phyloP scores from a whole-genome alignment of 495 filamentous ascomycete species.

The Penicillium pulvis region DNA sequence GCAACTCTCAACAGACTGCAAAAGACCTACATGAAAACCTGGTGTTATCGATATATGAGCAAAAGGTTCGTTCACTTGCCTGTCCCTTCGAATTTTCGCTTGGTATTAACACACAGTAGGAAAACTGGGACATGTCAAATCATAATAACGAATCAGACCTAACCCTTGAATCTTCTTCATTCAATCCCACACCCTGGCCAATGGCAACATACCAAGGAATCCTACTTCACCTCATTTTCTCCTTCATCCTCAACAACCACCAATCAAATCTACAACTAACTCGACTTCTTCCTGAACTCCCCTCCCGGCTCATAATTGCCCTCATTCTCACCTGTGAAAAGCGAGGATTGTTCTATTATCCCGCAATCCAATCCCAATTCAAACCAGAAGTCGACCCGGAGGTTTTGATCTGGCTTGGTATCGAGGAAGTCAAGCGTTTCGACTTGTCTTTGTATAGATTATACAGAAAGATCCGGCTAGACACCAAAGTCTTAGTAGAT shows the following conservation, averaged over 20 bases:
- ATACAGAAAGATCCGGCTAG: conserved; percentile 3
- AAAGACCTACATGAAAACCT: conserved; percentile 4
- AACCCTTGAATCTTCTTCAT: background rate
- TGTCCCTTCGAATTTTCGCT: background rate
- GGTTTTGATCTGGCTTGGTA: conserved; percentile 12
- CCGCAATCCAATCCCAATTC: conserved; percentile 12
- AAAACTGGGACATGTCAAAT: conserved; percentile 8
- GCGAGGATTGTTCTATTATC: conserved; percentile 11
- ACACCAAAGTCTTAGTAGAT: background rate
- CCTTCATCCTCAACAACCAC: background rate
- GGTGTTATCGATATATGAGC: background rate
- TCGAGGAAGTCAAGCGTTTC: conserved; percentile 21
- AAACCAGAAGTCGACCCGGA: background rate
- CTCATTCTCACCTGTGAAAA: conserved; percentile 1
- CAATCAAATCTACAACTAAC: background rate
- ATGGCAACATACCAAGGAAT: conserved; percentile 25
- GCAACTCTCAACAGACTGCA: background rate
- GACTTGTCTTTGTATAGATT: conserved; percentile 14
- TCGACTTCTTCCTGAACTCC: background rate
- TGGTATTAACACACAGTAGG: background rate
- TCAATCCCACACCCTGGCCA: conserved; percentile 11
- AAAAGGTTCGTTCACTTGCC: background rate
- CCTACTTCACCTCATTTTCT: conserved; percentile 20
- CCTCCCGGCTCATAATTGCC: background rate
- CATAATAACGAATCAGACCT: background rate